Conservation (phyloP, 2,329 filamentous ascomycete species). For the Hypoxylon sp. region DNA sequence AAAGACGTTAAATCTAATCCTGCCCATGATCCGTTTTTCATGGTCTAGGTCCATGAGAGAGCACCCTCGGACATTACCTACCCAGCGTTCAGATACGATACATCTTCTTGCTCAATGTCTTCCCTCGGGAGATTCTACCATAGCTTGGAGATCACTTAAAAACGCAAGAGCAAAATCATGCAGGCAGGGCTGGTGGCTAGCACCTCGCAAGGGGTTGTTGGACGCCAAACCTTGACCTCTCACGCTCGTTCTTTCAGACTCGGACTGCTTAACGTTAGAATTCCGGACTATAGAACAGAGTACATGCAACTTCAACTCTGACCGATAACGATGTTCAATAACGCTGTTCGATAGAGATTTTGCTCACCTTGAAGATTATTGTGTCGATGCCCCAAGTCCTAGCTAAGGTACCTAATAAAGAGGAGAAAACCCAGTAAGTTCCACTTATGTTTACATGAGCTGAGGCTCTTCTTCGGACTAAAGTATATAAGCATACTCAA, state of each 20-base stretch:
- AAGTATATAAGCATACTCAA: too few species aligned
- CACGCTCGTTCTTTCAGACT: slow-evolving; percentile 69
- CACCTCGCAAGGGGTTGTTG: slow-evolving; percentile 28
- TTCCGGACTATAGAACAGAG: slow-evolving; percentile 71
- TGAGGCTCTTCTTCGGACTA: too few species aligned
- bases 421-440: too few species aligned
- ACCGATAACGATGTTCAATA: too few species aligned
- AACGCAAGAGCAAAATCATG: slow-evolving; percentile 63
- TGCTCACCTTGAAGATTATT: too few species aligned
- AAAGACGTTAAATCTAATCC: neutral
- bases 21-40: too few species aligned
- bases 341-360: too few species aligned
- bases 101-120: slow-evolving; percentile 60
- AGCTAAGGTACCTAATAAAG: too few species aligned
- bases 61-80: neutral
- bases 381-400: too few species aligned
- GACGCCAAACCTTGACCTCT: slow-evolving; percentile 31
- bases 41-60: too few species aligned
- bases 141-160: slow-evolving; percentile 67
- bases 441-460: too few species aligned
- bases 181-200: slow-evolving; percentile 36
- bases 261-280: slow-evolving; percentile 65
- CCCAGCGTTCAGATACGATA: slow-evolving; percentile 70
- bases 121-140: slow-evolving; percentile 41
- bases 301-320: too few species aligned